Conservation (phyloP, 306 rosid species). For the Trichosanthes cucumerina region DNA sequence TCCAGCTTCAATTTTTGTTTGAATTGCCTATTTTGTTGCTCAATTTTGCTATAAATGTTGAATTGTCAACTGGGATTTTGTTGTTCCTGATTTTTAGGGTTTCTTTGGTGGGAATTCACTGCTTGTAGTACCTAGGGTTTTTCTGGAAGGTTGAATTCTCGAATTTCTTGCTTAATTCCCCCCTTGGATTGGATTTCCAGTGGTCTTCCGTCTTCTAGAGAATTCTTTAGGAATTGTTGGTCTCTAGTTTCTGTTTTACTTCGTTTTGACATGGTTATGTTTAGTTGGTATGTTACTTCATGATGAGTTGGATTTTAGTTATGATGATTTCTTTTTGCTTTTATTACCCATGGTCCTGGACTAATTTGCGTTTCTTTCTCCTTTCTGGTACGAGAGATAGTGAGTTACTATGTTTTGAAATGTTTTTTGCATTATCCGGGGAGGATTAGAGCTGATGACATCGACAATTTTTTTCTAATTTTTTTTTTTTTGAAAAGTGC, state of each 20-base stretch:
- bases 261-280: background rate
- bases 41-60: background rate
- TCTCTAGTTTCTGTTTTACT: background rate
- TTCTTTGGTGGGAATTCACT: slow-evolving; percentile 21
- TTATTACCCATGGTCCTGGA: background rate
- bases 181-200: background rate
- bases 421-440: background rate
- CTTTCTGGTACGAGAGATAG: background rate
- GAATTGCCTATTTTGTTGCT: background rate
- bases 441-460: background rate
- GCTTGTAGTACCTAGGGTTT: slow-evolving; percentile 31
- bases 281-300: background rate
- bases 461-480: background rate
- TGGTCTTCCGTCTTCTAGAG: background rate
- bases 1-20: background rate
- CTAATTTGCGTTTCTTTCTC: background rate
- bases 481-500: background rate
- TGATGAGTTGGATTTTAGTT: background rate
- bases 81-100: slow-evolving; percentile 15
- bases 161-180: background rate
- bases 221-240: background rate
- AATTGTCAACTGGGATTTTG: slow-evolving; percentile 17
- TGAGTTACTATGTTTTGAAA: background rate
- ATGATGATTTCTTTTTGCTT: background rate
- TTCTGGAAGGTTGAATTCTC: background rate